A percentile compares a stretch with the other conserved stretches of the same genome.
Conservation (phyloP, 192 early-diverging fungal species). For the Helicostylum pulchrum region DNA sequence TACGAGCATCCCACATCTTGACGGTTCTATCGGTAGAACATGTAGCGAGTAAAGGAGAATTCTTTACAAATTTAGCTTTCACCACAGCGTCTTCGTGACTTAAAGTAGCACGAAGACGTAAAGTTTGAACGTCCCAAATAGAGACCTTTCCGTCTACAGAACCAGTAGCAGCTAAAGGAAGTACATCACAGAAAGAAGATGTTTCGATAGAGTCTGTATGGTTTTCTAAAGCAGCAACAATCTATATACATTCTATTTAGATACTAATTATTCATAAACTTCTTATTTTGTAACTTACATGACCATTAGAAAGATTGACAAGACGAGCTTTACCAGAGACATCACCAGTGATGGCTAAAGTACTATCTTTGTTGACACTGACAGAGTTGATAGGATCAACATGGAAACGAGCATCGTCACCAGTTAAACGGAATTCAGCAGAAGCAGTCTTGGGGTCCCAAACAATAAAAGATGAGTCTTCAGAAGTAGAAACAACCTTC, state of each 20-base stretch:
- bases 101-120: constrained; percentile 78
- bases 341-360: constrained; percentile 79
- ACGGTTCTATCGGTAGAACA: constrained; percentile 81
- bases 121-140: constrained; percentile 88
- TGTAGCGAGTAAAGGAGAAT: constrained; percentile 67
- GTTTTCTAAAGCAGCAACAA: constrained; percentile 79
- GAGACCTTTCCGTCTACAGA: constrained; percentile 86
- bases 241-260: constrained; percentile 30
- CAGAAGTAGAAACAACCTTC: constrained; percentile 76
- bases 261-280: not conserved
- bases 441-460: constrained; percentile 94
- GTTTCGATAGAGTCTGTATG: constrained; percentile 85
- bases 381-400: constrained; percentile 72
- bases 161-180: constrained; percentile 78
- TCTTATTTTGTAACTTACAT: constrained; percentile 36
- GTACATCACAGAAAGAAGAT: constrained; percentile 72
- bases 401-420: constrained; percentile 85
- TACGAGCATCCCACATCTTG: constrained; percentile 88
- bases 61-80: constrained; percentile 66
- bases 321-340: constrained; percentile 74
- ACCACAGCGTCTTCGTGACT: constrained; percentile 87
- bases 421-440: constrained; percentile 57
- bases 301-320: constrained; percentile 72
- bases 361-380: constrained; percentile 69
- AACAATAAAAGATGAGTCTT: constrained; percentile 77